Conservation (phyloP, 345 rosid genomes). For the Eucalyptus curtisii region DNA sequence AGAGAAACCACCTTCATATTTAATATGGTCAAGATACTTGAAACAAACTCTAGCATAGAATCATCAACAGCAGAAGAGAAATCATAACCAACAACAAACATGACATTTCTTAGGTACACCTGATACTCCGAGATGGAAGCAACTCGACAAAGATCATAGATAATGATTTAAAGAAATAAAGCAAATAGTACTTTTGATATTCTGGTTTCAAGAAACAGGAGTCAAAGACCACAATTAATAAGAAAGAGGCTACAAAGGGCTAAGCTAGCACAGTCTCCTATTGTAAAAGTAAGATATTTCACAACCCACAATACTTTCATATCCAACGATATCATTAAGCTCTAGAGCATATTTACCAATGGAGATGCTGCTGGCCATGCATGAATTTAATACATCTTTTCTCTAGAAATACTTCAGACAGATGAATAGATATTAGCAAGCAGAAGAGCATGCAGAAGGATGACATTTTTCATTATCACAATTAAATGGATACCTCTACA, state of each 20-base stretch:
- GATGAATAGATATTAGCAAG: neutral
- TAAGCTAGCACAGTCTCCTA: neutral
- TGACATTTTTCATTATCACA: neutral
- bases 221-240: neutral
- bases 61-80: neutral
- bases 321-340: neutral
- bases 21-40: neutral
- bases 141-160: neutral
- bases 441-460: neutral
- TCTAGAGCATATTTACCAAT: neutral
- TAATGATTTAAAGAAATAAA: neutral
- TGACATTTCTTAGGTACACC: neutral
- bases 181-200: neutral
- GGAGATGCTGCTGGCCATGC: neutral
- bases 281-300: neutral
- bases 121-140: neutral
- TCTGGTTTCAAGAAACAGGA: neutral
- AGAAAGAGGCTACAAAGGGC: neutral
- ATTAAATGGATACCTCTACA: constrained; percentile 60
- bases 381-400: neutral
- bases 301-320: neutral
- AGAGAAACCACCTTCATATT: neutral
- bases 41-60: neutral
- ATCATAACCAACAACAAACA: neutral
- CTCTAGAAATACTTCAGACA: neutral